Conservation (phyloP, 306 rosid genomes). For the Ziziphus jujuba region DNA sequence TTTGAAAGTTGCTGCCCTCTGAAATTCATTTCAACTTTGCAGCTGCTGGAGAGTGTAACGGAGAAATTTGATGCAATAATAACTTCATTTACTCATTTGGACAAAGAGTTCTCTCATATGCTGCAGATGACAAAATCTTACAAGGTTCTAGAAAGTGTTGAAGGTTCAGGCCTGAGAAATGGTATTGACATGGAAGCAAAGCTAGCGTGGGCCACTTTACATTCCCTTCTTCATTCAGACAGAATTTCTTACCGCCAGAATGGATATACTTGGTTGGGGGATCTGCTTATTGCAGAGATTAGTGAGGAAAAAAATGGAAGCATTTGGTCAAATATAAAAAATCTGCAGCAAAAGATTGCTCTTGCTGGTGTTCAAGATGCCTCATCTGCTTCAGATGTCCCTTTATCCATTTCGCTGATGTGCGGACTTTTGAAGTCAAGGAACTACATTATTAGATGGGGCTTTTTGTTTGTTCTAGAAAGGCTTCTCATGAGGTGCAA, state of each 20-base stretch:
- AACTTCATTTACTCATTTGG: constrained; percentile 85
- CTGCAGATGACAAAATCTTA: constrained; percentile 77
- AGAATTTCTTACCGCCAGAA: constrained; percentile 79
- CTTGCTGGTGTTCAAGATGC: constrained; percentile 69
- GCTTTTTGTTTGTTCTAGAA: constrained; percentile 87
- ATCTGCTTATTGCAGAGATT: constrained; percentile 91
- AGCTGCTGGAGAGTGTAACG: constrained; percentile 76
- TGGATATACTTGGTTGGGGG: constrained; percentile 92
- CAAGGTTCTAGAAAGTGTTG: constrained; percentile 69
- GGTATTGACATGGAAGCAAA: constrained; percentile 66
- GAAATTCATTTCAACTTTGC: constrained; percentile 38
- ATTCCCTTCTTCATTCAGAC: constrained; percentile 95
- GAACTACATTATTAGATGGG: constrained; percentile 81
- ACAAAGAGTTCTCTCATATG: constrained; percentile 81
- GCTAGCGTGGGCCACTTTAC: constrained; percentile 84
- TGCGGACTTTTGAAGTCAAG: constrained; percentile 95
- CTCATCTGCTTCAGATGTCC: constrained; percentile 63
- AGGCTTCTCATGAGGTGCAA: constrained; percentile 96
- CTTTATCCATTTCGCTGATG: constrained; percentile 74
- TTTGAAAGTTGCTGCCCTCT: constrained; percentile 15
- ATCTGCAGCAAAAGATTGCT: constrained; percentile 67
- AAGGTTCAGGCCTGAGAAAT: constrained; percentile 52
- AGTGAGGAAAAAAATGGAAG: constrained; percentile 61
- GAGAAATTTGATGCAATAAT: constrained; percentile 81
- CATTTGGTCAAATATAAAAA: constrained; percentile 75